Evolutionary conservation across 2,329 filamentous ascomycete genomes (phyloP).

Genomic region (Fusarium compactum): DNA sequence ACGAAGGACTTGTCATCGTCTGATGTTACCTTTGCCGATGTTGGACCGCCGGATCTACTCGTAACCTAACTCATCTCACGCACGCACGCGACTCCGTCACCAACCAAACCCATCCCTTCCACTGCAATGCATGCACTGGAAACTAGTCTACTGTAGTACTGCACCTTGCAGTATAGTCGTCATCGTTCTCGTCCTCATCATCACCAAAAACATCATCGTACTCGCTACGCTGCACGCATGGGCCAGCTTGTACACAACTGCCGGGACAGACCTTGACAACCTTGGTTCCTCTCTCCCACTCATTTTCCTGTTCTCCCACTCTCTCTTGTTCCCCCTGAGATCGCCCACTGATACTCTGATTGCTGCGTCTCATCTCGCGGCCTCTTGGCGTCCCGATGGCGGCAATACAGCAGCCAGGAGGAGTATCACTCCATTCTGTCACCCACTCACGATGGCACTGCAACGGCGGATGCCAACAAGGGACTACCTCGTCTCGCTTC

Average conservation of each 20-base stretch:
- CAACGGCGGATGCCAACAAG: slow-evolving; percentile 34
- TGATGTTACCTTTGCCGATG: slow-evolving; percentile 12
- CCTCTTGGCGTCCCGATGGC: slow-evolving; percentile 31
- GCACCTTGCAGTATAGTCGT: neutral
- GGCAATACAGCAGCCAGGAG: slow-evolving; percentile 13
- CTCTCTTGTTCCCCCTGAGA: slow-evolving; percentile 23
- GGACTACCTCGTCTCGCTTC: slow-evolving; percentile 18
- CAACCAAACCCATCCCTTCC: slow-evolving; percentile 7
- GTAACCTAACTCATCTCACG: slow-evolving; percentile 1
- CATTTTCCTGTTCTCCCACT: neutral
- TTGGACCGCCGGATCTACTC: slow-evolving; percentile 17
- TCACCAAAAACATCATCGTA: slow-evolving; percentile 7
- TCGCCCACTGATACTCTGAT: slow-evolving; percentile 26
- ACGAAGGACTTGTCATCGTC: neutral
- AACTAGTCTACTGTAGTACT: neutral
- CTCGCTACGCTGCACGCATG: slow-evolving; percentile 26
- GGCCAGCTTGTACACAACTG: slow-evolving; percentile 29
- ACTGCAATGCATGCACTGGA: neutral
- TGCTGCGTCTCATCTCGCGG: slow-evolving; percentile 25
- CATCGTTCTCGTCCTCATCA: neutral
- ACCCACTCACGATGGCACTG: slow-evolving; percentile 43
- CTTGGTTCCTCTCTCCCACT: slow-evolving; percentile 3
- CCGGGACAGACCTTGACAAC: slow-evolving; percentile 20
- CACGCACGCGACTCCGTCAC: slow-evolving; percentile 10
- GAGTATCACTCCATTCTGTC: slow-evolving; percentile 34